Base-by-base conservation (phyloP, 1,284 basidiomycete species). In the Pyrrhoderma noxium region DNA sequence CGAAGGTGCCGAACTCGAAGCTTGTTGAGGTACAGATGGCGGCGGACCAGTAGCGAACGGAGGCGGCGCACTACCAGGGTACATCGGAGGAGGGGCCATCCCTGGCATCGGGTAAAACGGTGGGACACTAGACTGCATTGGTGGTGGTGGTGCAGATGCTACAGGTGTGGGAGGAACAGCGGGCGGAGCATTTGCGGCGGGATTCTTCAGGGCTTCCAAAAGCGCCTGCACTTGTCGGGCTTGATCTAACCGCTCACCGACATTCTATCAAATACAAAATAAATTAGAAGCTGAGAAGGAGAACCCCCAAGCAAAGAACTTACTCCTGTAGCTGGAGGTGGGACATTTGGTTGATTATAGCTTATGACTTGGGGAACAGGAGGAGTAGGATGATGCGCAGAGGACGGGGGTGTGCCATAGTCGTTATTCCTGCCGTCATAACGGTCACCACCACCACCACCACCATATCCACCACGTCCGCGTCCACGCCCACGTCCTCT, bases 191-290 rank as follows among this genome's bases (percentile, higher is more conserved):
- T 50, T 70, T 52, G 66, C 64, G 58, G 73, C 72, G 3, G 83
- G 84, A 56, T 84, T 82, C 59, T 89, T 90, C 49, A 89, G 65
- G 8, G 88, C 86, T 8, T 85, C 87, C 22, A 89, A 69, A 4
- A 90, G 69, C 71, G 81, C 85, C 60, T 90, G 87, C 1, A 90
- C 87, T 65, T 79, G 86, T 51, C 82, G 78, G 3, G 87, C 88
- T 70, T 89, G 85, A 60, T 89, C 87, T 22, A 90, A 69, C 21
- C 86, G 82, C 50, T 89, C 85, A 55, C 87, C 83, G 35, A 70
- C 65, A 34, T 69, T 62, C 70, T 71, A 53, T 8, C 27, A 42
- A 13, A 55, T 8, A 19, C 23, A 37, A n/a, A 40, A 40, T 5
- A 7, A 16, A 18, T 14, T 38, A 36, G 45, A 31, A 13, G 39